phyloP scores from a whole-genome alignment of 2,329 filamentous ascomycete genomes.

The Phyllosticta paracitricarpa region DNA sequence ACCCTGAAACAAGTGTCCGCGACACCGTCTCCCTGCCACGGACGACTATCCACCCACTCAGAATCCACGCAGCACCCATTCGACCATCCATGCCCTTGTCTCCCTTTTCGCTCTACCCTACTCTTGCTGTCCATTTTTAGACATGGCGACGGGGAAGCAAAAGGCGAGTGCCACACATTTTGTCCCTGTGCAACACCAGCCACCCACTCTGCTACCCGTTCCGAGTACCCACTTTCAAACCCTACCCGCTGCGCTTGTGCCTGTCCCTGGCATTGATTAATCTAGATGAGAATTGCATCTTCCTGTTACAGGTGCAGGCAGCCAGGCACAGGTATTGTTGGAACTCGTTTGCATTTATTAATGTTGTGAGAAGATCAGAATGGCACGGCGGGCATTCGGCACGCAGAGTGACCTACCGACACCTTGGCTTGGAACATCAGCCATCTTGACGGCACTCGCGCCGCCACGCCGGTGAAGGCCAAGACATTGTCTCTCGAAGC shows the following conservation, averaged over 20 bases:
- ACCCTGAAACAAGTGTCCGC: neutral
- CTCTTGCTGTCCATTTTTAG: neutral
- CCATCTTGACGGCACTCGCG: too few relatives aligned
- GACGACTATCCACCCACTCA: neutral
- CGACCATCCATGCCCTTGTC: neutral
- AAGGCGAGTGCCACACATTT: neutral
- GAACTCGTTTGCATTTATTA: too few relatives aligned
- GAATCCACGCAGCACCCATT: neutral
- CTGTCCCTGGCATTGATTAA: neutral
- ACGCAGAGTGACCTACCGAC: too few relatives aligned
- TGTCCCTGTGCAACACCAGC: neutral
- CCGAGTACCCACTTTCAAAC: neutral
- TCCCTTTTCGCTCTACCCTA: neutral
- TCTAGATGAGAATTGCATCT: neutral
- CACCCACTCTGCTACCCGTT: neutral
- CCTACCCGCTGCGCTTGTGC: neutral
- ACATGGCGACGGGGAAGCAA: neutral
- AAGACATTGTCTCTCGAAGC: too few relatives aligned
- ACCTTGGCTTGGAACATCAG: too few relatives aligned
- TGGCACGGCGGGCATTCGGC: too few relatives aligned
- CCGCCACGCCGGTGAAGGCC: too few relatives aligned
- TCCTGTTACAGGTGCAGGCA: too few relatives aligned
- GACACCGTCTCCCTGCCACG: neutral
- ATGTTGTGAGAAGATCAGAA: too few relatives aligned
- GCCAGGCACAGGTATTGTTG: too few relatives aligned